Evolutionary conservation across 2,329 filamentous ascomycete species (phyloP).

Genomic region (Alternaria tenuissima): DNA sequence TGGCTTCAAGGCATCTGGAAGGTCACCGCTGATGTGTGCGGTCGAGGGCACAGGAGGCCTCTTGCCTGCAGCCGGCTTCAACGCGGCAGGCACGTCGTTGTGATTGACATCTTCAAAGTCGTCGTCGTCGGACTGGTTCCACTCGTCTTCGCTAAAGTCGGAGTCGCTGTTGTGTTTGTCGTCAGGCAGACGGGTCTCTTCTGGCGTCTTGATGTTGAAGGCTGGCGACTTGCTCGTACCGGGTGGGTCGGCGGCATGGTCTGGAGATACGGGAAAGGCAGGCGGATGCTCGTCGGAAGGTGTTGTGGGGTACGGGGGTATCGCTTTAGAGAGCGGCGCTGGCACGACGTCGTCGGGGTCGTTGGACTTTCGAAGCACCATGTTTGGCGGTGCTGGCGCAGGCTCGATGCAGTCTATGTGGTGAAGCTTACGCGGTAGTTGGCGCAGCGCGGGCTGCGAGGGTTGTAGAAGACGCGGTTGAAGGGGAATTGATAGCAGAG

Average conservation of each 20-base stretch:
- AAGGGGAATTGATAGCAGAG: background rate
- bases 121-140: constrained; percentile 47
- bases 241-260: constrained; percentile 40
- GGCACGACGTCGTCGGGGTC: constrained; percentile 50
- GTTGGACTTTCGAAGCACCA: constrained; percentile 58
- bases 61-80: constrained; percentile 48
- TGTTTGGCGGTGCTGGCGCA: constrained; percentile 28
- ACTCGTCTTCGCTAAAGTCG: constrained; percentile 43
- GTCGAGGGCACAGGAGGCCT: constrained; percentile 23
- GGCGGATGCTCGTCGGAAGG: constrained; percentile 47
- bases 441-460: background rate
- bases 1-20: constrained; percentile 44
- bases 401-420: background rate
- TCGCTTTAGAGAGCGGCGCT: constrained; percentile 50
- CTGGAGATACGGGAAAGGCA: constrained; percentile 29
- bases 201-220: constrained; percentile 49
- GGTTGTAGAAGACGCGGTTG: background rate
- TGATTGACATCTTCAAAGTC: constrained; percentile 43
- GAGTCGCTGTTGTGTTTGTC: constrained; percentile 34
- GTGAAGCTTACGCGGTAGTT: background rate
- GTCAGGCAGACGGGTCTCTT: constrained; percentile 36
- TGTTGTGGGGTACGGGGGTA: constrained; percentile 57
- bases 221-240: constrained; percentile 49
- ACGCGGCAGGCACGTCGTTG: constrained; percentile 44
- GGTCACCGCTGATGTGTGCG: constrained; percentile 16